A percentile compares a stretch with the other conserved stretches of the same genome.
phyloP scores from a whole-genome alignment of 139 green algal genomes.

The Chlorella sorokiniana region DNA sequence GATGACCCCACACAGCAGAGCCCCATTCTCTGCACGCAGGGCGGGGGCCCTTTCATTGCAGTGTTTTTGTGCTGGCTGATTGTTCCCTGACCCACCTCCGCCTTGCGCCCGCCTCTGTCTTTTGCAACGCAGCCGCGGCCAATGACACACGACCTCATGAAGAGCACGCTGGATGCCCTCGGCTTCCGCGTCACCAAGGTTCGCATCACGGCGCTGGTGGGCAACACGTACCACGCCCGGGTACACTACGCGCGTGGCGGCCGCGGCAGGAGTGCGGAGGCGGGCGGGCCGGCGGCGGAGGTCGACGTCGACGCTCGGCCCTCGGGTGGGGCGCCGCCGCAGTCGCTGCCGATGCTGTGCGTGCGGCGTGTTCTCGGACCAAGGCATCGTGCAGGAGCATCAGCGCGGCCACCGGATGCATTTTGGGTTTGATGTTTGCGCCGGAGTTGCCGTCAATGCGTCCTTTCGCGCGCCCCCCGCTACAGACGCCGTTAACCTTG shows the following conservation, averaged over 20 bases:
- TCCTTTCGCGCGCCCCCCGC: no score
- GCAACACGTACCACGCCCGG: constrained; percentile 69
- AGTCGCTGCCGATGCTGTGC: not conserved
- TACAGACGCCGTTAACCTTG: constrained; percentile 86
- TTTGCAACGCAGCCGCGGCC: constrained; percentile 52
- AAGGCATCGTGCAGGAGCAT: no score
- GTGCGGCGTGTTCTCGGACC: not conserved
- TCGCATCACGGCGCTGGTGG: constrained; percentile 55
- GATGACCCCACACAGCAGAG: no score
- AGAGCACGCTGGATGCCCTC: constrained; percentile 54
- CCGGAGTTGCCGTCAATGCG: no score
- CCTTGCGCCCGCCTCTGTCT: not conserved
- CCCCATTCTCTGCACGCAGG: no score
- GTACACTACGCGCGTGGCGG: constrained; percentile 41
- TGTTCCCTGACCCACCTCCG: no score
- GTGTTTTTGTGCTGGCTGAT: no score
- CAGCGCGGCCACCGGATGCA: no score
- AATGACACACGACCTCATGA: constrained; percentile 73
- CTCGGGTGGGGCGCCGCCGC: constrained; percentile 16
- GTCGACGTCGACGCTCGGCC: constrained; percentile 78
- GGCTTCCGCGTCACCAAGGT: constrained; percentile 66
- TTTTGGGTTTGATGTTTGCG: no score
- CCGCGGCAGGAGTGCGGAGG: not conserved
- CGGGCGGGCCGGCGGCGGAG: constrained; percentile 30
- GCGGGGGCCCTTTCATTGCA: no score